Base-by-base conservation (phyloP, 495 filamentous ascomycete species). In the Hypoxylon lenormandii region DNA sequence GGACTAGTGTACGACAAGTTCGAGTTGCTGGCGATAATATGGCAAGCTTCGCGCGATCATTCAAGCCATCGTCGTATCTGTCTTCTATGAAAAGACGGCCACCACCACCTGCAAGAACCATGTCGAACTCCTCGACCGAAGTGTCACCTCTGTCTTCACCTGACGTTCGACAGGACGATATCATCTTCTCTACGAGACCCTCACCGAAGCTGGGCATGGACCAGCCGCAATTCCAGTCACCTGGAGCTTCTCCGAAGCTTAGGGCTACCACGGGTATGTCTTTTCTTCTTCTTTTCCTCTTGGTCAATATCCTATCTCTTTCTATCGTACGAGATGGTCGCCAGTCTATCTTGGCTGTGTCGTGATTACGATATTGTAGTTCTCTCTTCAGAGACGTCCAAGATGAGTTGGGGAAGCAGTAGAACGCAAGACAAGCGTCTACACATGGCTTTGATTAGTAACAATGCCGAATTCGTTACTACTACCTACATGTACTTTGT, bases 31-130 rank as follows among this genome's bases (percentile, higher is more conserved):
- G 46, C 57, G 60, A 63, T 66, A 71, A 66, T 13, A 78, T 78
- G 76, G 69, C 76, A 55, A 69, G 66, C 46, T 67, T 78, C 26
- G 73, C 77, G 55, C 76, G 78, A 59, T 77, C 79, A 28, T 75
- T 80, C 60, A 76, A 76, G 58, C 73, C 76, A n/a, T 67, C 73
- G 66, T 77, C 74, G 49, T 78, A 76, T 68, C 50, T 80, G 43
- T 72, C 77, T 33, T 72, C 76, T 12, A 68, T 73, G 58, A 66
- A 75, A 48, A 74, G 70, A 68, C 69, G 75, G 40, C 77, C 72
- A 12, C 62, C 64, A 37, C 73, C 72, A 16, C 76, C 74, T 19
- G 63, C 64, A 26, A 70, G 76, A 58, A 77, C 52, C 7, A 68
- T 66, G 50, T 80, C 80, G 21, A 79, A 65, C 64, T 80, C 80